Evolutionary conservation across 306 rosid species (phyloP).

Genomic region (Prunus kanzakura): DNA sequence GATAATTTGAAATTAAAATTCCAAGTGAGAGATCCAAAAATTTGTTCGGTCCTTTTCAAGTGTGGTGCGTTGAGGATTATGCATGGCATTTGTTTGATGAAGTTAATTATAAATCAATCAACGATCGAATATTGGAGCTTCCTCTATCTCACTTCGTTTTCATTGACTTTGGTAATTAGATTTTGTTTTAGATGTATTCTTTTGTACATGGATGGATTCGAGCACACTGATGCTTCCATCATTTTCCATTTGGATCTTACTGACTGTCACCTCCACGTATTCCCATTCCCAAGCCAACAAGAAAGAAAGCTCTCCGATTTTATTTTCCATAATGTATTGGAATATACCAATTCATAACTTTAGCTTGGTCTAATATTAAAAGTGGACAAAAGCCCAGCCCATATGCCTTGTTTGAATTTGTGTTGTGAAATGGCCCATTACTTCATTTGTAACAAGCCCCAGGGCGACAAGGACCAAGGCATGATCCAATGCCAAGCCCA

Average conservation of each 20-base stretch:
- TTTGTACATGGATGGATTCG: conserved; percentile 2
- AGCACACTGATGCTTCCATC: not conserved
- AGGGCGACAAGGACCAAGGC: too few species aligned
- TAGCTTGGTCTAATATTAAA: too few species aligned
- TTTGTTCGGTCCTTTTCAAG: conserved; percentile 3
- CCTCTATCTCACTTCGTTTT: not conserved
- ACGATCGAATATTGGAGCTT: not conserved
- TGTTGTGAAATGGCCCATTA: too few species aligned
- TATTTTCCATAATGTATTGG: too few species aligned
- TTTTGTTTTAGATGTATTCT: not conserved
- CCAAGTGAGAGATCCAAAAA: not conserved
- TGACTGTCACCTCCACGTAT: not conserved
- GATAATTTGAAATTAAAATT: not conserved
- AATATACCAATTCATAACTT: too few species aligned
- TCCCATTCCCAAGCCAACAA: not conserved
- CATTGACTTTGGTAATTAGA: not conserved
- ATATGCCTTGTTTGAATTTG: too few species aligned
- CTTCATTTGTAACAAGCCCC: too few species aligned
- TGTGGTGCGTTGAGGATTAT: conserved; percentile 1
- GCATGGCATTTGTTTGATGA: not conserved
- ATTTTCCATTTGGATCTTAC: not conserved
- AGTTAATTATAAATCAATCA: too few species aligned
- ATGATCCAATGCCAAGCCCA: too few species aligned
- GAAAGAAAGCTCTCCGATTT: not conserved
- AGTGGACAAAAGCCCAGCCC: too few species aligned